These are phyloP conservation scores for Sclerotinia borealis DNA, from an alignment of 2,329 filamentous ascomycete species.

Conservation along the genomic window DNA sequence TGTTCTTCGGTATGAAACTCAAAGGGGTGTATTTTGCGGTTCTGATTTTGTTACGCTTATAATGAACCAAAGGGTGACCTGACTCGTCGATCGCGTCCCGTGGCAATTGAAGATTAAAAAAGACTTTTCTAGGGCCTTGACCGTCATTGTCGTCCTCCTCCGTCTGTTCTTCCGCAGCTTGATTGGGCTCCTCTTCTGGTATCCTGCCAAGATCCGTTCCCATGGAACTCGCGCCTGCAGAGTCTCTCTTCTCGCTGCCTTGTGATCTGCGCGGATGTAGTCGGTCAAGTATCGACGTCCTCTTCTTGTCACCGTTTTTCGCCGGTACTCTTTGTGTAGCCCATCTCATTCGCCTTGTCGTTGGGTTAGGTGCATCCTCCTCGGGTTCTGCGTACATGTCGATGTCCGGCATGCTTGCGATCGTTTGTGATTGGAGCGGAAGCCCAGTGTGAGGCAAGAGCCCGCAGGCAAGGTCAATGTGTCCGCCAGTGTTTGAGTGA, in stretches of 20 bases:
- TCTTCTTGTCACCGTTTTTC: slow-evolving; percentile 70
- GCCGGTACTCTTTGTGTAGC: slow-evolving; percentile 84
- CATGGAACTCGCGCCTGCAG: slow-evolving; percentile 33
- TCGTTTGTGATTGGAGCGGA: slow-evolving; percentile 9
- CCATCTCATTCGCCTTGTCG: slow-evolving; percentile 81
- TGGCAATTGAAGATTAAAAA: slow-evolving; percentile 81
- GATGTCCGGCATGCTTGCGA: slow-evolving; percentile 10
- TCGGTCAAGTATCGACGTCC: slow-evolving; percentile 74
- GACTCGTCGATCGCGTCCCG: slow-evolving; percentile 71
- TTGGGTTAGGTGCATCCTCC: slow-evolving; percentile 39
- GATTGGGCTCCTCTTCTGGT: slow-evolving; percentile 24
- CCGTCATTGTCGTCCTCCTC: slow-evolving; percentile 36
- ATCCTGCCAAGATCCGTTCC: slow-evolving; percentile 33
- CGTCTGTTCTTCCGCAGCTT: slow-evolving; percentile 26
- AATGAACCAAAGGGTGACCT: slow-evolving; percentile 64
- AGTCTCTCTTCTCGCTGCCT: slow-evolving; percentile 58
- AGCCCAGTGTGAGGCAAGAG: slow-evolving; percentile 14
- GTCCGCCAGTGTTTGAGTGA: slow-evolving; percentile 9
- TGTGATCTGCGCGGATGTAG: slow-evolving; percentile 53
- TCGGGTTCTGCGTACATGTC: slow-evolving; percentile 40
- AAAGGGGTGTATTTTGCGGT: slow-evolving; percentile 96
- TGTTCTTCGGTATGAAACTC: slow-evolving; percentile 91
- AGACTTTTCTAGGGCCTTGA: slow-evolving; percentile 53
- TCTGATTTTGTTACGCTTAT: slow-evolving; percentile 89
- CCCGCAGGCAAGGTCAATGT: slow-evolving; percentile 10